Evolutionary conservation across 306 rosid genomes (phyloP), one percentile per base, ranked within the genome.

Genomic region (Trifolium pratense): DNA sequence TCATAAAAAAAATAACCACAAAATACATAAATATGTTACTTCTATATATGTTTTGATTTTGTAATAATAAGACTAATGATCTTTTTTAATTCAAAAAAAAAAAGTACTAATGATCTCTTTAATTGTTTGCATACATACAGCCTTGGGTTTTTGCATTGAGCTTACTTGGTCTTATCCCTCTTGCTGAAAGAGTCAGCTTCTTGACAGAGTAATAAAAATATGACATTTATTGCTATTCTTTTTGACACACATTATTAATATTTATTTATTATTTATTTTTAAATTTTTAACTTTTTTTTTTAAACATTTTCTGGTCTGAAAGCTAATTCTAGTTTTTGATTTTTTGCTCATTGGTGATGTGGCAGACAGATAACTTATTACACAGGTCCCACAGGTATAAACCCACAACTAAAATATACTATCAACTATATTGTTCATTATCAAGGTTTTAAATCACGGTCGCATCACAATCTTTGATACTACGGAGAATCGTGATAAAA

Each of bases 121-220:
- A 16, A 0, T 43, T 43, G 14, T 13, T 70, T 75, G 9, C 14
- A 37, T 71, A 3, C 23, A 76, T 74, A 73, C 90, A 93, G 98
- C 86, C 98, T 0, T 93, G 96, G 97, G 75, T 93, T 31, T 90
- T 93, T 58, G 93, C 82, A 0, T 68, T 90, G 88, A 93, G 98
- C 68, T 82, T 93, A 70, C 82, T 93, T 71, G 98, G 89, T 15
- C 92, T 93, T 9, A 86, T 86, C 40, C 92, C 92, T 11, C 90
- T 93, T 2, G 98, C 98, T 13, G 98, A 93, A 82, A 90, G 98
- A 46, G 78, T 93, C 66, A 93, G 98, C 76, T 93, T 93, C 75
- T 76, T 93, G 40, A 90, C 98, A 26, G 98, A 93, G 98, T 90
- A 85, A 86, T 96, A 4, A 65, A 57, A 63, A 9, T n/a, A 52